These are phyloP conservation scores for Saussurea involucrata DNA, from an alignment of 129 eudicot species.

Conservation along the genomic window DNA sequence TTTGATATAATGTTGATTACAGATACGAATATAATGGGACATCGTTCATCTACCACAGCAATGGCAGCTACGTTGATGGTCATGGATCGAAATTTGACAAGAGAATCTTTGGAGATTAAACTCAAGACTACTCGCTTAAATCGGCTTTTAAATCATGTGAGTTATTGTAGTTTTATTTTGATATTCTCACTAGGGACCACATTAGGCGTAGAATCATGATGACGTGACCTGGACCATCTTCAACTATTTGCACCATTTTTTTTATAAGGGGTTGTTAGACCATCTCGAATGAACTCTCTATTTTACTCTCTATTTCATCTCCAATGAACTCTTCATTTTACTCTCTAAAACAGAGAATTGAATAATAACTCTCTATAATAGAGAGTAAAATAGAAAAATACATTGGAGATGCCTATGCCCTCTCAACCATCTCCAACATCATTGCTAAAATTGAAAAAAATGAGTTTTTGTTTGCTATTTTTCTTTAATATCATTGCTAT, in stretches of 20 bases:
- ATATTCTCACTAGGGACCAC: conserved; percentile 4
- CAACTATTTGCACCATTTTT: not conserved
- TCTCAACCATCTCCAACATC: too few species aligned
- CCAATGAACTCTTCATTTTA: too few species aligned
- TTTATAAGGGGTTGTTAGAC: too few species aligned
- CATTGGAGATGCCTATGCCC: too few species aligned
- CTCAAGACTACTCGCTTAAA: conserved; percentile 24
- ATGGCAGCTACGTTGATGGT: conserved; percentile 60
- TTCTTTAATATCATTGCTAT: too few species aligned
- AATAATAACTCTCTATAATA: too few species aligned
- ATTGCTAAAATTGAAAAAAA: too few species aligned
- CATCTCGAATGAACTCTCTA: fast-evolving
- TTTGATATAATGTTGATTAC: not conserved
- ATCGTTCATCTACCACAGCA: conserved; percentile 48
- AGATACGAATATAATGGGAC: conserved; percentile 41
- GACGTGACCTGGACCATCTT: not conserved
- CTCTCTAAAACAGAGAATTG: too few species aligned
- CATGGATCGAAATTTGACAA: conserved; percentile 45
- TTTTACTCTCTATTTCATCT: too few species aligned
- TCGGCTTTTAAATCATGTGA: conserved; percentile 43
- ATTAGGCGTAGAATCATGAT: not conserved
- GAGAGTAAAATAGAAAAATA: too few species aligned
- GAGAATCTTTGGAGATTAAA: conserved; percentile 41
- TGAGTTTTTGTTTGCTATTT: too few species aligned
- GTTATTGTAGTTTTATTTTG: conserved; percentile 18